A percentile compares a stretch with the other conserved stretches of the same genome.
Evolutionary conservation across 306 rosid genomes (phyloP).

Genomic region (Cucurbita moschata): DNA sequence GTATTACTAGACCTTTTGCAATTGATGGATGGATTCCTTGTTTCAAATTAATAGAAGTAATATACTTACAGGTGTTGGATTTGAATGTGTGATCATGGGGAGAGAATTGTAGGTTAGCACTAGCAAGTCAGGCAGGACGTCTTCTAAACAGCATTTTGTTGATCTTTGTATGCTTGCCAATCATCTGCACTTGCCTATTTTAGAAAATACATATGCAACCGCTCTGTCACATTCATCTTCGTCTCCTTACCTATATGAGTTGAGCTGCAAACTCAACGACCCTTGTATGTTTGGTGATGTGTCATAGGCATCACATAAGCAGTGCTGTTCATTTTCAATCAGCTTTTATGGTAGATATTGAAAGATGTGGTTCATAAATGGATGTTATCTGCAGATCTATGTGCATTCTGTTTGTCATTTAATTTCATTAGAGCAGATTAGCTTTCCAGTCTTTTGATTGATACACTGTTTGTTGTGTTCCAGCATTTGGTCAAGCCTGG

Average conservation of each 20-base stretch:
- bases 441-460: conserved; percentile 34
- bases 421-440: conserved; percentile 24
- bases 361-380: neutral
- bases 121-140: neutral
- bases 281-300: neutral
- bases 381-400: conserved; percentile 10
- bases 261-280: neutral
- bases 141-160: neutral
- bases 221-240: neutral
- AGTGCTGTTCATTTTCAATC: neutral
- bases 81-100: neutral
- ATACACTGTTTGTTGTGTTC: conserved; percentile 46
- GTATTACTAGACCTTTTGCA: neutral
- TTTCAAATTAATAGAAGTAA: neutral
- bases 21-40: neutral
- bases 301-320: neutral
- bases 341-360: conserved; percentile 1
- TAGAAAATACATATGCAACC: neutral
- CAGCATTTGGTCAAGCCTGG: conserved; percentile 43
- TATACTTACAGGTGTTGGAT: neutral
- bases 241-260: neutral
- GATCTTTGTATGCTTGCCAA: neutral
- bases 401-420: conserved; percentile 16
- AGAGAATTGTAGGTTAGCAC: neutral
- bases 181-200: neutral